Evolutionary conservation across 1,284 basidiomycete species (phyloP).

Genomic region (Cerioporus squamosus): DNA sequence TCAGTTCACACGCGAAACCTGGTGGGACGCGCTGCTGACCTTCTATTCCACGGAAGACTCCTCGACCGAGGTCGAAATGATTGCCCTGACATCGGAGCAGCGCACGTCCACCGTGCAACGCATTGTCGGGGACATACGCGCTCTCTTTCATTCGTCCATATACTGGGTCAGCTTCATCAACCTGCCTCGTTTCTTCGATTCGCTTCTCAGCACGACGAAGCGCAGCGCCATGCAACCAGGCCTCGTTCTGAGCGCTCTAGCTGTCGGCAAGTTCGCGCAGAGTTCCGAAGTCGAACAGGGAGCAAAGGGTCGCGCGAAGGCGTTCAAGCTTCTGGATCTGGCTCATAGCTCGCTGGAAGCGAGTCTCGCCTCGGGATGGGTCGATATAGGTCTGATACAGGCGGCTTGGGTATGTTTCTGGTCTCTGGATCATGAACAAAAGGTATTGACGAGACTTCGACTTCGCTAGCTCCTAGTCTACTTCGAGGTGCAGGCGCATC

Average conservation of each 20-base stretch:
- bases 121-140: slow-evolving; percentile 52
- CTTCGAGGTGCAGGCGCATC: slow-evolving; percentile 22
- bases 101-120: slow-evolving; percentile 44
- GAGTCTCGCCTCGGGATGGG: slow-evolving; percentile 70
- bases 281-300: slow-evolving; percentile 61
- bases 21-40: slow-evolving; percentile 25
- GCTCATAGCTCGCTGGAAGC: slow-evolving; percentile 72
- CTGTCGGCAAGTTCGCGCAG: slow-evolving; percentile 68
- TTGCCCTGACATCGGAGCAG: slow-evolving; percentile 43
- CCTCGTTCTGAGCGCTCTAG: slow-evolving; percentile 64
- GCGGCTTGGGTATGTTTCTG: slow-evolving; percentile 63
- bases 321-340: slow-evolving; percentile 61
- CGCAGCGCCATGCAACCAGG: slow-evolving; percentile 67
- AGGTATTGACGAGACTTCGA: no score
- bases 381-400: slow-evolving; percentile 73
- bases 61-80: slow-evolving; percentile 3
- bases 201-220: slow-evolving; percentile 53
- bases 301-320: slow-evolving; percentile 51
- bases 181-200: slow-evolving; percentile 64
- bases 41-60: slow-evolving; percentile 20
- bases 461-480: slow-evolving; percentile 19
- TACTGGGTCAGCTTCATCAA: slow-evolving; percentile 78
- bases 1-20: slow-evolving; percentile 21
- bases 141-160: slow-evolving; percentile 62
- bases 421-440: no score